A percentile compares a stretch with the other conserved stretches of the same genome.
Evolutionary conservation across 768 basidiomycete species (phyloP).

Genomic region (Termitomyces sp.): DNA sequence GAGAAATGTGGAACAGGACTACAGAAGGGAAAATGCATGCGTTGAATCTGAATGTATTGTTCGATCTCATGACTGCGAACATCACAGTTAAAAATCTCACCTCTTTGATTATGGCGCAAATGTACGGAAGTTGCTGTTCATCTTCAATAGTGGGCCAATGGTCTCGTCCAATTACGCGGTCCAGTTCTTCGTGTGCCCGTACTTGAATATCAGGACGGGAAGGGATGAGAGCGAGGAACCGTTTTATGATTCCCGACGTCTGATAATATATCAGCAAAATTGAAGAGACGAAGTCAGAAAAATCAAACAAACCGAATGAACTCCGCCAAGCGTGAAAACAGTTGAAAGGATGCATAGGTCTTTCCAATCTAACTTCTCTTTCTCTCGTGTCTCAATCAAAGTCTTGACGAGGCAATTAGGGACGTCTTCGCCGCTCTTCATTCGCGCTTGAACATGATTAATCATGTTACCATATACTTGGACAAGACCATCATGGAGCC

Average conservation of each 20-base stretch:
- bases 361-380: not conserved
- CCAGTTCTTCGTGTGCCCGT: constrained; percentile 24
- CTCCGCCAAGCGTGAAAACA: not conserved
- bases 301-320: too few species aligned
- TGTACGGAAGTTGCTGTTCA: constrained; percentile 25
- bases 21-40: constrained; percentile 31
- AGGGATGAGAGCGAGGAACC: constrained; percentile 30
- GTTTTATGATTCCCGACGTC: constrained; percentile 30
- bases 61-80: too few species aligned
- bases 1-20: constrained; percentile 31
- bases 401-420: not conserved
- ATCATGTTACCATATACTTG: not conserved
- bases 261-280: constrained; percentile 1
- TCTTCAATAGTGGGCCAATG: constrained; percentile 24
- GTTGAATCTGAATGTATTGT: constrained; percentile 18
- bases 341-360: not conserved
- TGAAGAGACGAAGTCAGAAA: too few species aligned
- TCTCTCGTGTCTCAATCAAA: not conserved
- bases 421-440: not conserved
- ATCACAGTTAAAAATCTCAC: not conserved
- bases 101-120: constrained; percentile 26
- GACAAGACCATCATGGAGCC: not conserved
- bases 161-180: constrained; percentile 22
- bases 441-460: not conserved
- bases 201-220: constrained; percentile 21